Base-by-base conservation (phyloP, 129 eudicot genomes). In the Oenanthe sinensis region DNA sequence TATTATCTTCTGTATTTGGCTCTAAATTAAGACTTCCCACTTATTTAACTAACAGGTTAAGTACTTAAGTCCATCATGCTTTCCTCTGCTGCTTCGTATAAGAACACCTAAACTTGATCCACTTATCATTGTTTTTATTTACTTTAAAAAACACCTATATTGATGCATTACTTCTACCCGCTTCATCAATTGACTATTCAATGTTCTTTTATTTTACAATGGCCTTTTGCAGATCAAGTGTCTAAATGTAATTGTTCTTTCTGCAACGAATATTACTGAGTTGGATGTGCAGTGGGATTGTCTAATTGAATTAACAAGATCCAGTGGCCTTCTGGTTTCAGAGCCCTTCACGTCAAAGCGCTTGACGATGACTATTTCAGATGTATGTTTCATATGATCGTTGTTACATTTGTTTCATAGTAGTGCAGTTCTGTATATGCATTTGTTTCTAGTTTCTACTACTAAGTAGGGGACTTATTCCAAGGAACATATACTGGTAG, bases 141-240 rank as follows among this genome's bases (percentile, higher is more conserved):
- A 19, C n/a, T 13, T 54, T 9, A 3, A 54, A 62, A 62, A 24
- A 24, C 37, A 11, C 36, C 14, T 12, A 10, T 33, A 33, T 33
- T 28, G 22, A 68, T 15, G 37, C 6, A 44, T 68, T 33, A 12
- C 2, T 28, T 68, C 44, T 33, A 3, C 20, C 43, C 20, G 15
- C 44, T 54, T 26, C n/a, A 33, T 28, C n/a, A 30, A 13, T 48
- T 24, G 24, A 45, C 6, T 12, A 26, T 28, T 19, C 3, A 52
- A 80, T 15, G 58, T 19, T 6, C 9, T 15, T 45, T 78, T 44
- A n/a, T 60, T 2, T 46, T 5, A 44, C 78, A 15, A 42, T 83
- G 71, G 46, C 84, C 37, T 82, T 81, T 67, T 85, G 88, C 68
- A 95, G 98, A 95, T 95, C 73, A 95, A 91, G 89, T 95, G 97